Evolutionary conservation across 2,329 filamentous ascomycete genomes (phyloP).

Genomic region (Microsporum audouinii): DNA sequence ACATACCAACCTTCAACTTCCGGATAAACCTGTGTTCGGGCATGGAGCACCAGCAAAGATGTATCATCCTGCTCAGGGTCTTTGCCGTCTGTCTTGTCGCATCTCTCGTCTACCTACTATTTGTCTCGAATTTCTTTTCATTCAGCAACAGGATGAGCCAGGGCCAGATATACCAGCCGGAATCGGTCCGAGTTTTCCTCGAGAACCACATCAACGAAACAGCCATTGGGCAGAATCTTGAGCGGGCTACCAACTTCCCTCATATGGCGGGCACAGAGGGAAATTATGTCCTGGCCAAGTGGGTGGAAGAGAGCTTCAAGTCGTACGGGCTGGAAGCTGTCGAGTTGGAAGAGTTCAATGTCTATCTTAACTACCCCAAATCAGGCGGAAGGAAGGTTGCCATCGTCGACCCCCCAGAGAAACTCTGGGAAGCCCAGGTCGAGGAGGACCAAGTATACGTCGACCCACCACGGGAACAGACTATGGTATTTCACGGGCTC

Average conservation of each 20-base stretch:
- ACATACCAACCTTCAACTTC: constrained; percentile 26
- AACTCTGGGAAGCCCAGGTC: constrained; percentile 65
- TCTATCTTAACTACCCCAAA: constrained; percentile 86
- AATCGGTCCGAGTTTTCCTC: constrained; percentile 65
- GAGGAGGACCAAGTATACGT: constrained; percentile 67
- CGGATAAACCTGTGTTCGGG: constrained; percentile 27
- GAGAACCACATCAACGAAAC: constrained; percentile 60
- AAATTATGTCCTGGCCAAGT: constrained; percentile 73
- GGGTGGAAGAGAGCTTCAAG: constrained; percentile 66
- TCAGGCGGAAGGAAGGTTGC: constrained; percentile 66
- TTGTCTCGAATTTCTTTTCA: constrained; percentile 73
- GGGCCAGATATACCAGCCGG: constrained; percentile 68
- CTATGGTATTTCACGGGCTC: constrained; percentile 73
- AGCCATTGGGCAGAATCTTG: constrained; percentile 59
- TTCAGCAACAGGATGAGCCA: constrained; percentile 51
- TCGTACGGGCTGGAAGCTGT: constrained; percentile 64
- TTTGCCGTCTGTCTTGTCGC: constrained; percentile 65
- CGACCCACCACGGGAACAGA: constrained; percentile 55
- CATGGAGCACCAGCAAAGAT: constrained; percentile 39
- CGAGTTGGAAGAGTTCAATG: constrained; percentile 64
- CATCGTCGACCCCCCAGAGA: constrained; percentile 59
- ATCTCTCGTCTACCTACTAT: constrained; percentile 68
- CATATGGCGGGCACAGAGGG: constrained; percentile 93
- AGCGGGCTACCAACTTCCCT: constrained; percentile 69
- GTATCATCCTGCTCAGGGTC: constrained; percentile 59